Base-by-base conservation (phyloP, 306 rosid species). In the Prunus kanzakura region DNA sequence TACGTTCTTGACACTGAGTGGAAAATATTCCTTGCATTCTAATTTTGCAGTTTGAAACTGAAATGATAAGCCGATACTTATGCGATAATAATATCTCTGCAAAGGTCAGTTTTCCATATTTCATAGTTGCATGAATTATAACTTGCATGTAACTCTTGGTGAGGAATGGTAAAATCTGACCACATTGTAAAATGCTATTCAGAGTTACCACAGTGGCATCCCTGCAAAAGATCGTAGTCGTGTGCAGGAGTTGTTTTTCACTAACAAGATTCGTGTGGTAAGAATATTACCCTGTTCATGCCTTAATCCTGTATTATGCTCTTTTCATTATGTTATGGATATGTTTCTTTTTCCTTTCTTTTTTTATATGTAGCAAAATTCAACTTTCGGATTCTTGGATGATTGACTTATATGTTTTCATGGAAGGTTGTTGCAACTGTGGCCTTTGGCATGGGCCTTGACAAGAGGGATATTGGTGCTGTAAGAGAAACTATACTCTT, bases 391-490 rank as follows among this genome's bases (percentile, higher is more conserved):
- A 56, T 50, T 71, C 71, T 77, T 67, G 47, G 64, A 58, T 86
- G 32, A 78, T 69, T 69, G 60, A 62, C 79, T 82, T 60, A 72
- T 75, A 57, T 66, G 69, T 72, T 82, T 82, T 81, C 57, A 56
- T 73, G 69, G 78, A 80, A 92, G 97, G 96, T 95, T 80, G 97
- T 95, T 78, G 98, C 98, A 79, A 95, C 98, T 72, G 96, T 95
- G 84, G 97, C 98, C 57, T 95, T 95, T 82, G 98, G 98, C 81
- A 95, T 95, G 98, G 98, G 98, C 76, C 89, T 95, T 54, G 93
- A 95, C 86, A 95, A 95, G 87, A 87, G 90, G 58, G 98, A 90
- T 69, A 94, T 95, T 79, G 96, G 97, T 70, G 93, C 97, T 84
- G 98, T 95, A 88, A 90, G 97, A 70, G 82, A 82, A 57, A 82